phyloP scores from a whole-genome alignment of 164 flowering plant genomes.

The Chloranthus sessilifolius region DNA sequence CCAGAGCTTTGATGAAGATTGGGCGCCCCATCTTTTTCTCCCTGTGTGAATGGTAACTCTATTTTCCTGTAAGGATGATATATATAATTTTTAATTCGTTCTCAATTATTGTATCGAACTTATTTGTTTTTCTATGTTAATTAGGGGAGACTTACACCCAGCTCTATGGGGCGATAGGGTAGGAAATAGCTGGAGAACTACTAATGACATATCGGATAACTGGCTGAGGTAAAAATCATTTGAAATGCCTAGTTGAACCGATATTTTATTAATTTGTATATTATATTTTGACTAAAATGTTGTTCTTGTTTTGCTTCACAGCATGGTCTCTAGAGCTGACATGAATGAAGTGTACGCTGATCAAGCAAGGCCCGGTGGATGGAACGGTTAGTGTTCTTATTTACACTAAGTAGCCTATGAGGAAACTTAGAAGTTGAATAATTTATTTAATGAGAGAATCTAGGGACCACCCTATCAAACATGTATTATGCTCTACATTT shows the following conservation, averaged over 20 bases:
- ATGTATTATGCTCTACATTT: too few species aligned
- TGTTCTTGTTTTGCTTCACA: slow-evolving; percentile 24
- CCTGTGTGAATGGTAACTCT: slow-evolving; percentile 59
- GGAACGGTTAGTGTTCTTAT: slow-evolving; percentile 62
- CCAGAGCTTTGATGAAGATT: slow-evolving; percentile 46
- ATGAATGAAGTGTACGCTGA: slow-evolving; percentile 70
- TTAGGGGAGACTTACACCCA: slow-evolving; percentile 66
- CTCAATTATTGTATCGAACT: neutral
- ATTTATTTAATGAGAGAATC: too few species aligned
- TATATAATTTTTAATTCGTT: neutral
- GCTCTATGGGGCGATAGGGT: slow-evolving; percentile 54
- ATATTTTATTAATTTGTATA: neutral
- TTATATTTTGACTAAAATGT: neutral
- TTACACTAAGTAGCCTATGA: too few species aligned
- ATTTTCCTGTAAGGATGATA: neutral
- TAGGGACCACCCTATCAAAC: too few species aligned
- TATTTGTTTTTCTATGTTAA: neutral
- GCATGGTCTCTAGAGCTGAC: slow-evolving; percentile 77
- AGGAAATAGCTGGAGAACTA: slow-evolving; percentile 82
- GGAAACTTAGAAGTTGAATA: too few species aligned
- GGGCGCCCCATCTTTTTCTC: slow-evolving; percentile 66
- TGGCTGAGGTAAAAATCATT: slow-evolving; percentile 41
- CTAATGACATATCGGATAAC: slow-evolving; percentile 50
- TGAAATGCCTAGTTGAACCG: neutral
- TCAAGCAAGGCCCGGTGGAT: slow-evolving; percentile 79